A percentile compares a stretch with the other conserved stretches of the same genome.
Conservation (phyloP, 2,329 filamentous ascomycete genomes). For the Alternaria postmessia region DNA sequence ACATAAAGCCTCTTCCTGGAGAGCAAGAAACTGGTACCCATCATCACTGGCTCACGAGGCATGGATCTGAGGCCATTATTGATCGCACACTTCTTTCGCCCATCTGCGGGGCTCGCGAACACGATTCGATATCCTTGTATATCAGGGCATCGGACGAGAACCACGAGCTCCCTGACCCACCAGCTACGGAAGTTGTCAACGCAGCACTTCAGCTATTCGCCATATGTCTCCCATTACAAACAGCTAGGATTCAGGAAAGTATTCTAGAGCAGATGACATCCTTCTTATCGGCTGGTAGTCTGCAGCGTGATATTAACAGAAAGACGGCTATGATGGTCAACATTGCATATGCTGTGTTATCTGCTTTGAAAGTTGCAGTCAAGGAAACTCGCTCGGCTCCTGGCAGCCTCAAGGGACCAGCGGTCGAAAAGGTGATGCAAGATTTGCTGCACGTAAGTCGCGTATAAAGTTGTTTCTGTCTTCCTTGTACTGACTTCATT, state of each 20-base stretch:
- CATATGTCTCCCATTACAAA: conserved; percentile 86
- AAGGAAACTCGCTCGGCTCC: conserved; percentile 77
- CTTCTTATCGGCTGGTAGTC: conserved; percentile 78
- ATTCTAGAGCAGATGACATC: conserved; percentile 92
- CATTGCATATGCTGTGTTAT: conserved; percentile 80
- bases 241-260: conserved; percentile 92
- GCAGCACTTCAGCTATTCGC: conserved; percentile 93
- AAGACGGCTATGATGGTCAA: conserved; percentile 94
- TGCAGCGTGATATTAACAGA: conserved; percentile 86
- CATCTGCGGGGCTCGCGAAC: conserved; percentile 83
- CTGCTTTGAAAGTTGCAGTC: conserved; percentile 81
- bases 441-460: conserved; percentile 77
- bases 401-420: conserved; percentile 75
- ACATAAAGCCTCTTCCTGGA: conserved; percentile 73
- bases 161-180: conserved; percentile 72
- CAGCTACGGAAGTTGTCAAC: conserved; percentile 92
- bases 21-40: conserved; percentile 55
- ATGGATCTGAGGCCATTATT: conserved; percentile 70
- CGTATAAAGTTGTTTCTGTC: background rate
- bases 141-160: conserved; percentile 62
- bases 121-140: conserved; percentile 87
- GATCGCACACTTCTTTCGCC: conserved; percentile 66
- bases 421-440: conserved; percentile 76
- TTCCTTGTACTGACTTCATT: conserved; percentile 9
- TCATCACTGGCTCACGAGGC: conserved; percentile 62